These are phyloP conservation scores for Pseudoturritis turrita DNA, from an alignment of 345 rosid species.

Conservation along the genomic window DNA sequence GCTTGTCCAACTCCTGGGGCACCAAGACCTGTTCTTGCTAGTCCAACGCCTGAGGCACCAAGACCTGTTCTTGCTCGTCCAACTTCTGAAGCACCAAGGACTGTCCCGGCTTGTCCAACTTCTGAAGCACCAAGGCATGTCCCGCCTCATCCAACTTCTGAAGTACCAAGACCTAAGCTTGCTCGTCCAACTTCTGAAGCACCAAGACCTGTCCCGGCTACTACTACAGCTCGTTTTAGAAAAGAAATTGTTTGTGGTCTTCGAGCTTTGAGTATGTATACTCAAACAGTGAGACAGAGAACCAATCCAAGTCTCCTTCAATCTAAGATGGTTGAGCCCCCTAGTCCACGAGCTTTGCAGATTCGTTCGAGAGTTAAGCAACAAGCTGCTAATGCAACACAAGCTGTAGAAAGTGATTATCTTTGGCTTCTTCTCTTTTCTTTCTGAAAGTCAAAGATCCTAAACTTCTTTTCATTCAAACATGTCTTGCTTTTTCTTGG, in stretches of 20 bases:
- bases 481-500: neutral
- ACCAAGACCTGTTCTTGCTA: neutral
- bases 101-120: neutral
- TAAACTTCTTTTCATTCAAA: slow-evolving; percentile 5
- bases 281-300: neutral
- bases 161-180: neutral
- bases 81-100: neutral
- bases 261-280: neutral
- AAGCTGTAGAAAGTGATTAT: slow-evolving; percentile 10
- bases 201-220: neutral
- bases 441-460: slow-evolving; percentile 1
- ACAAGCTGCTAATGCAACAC: slow-evolving; percentile 8
- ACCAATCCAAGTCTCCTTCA: neutral
- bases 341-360: slow-evolving; percentile 19
- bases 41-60: neutral
- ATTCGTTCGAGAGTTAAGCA: slow-evolving; percentile 13
- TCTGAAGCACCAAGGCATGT: neutral
- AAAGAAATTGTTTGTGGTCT: slow-evolving; percentile 20
- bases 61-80: neutral
- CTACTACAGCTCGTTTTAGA: neutral
- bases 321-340: neutral
- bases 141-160: neutral
- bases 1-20: neutral
- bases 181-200: neutral
- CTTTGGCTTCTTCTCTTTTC: neutral